These are phyloP conservation scores for Glycine latifolia DNA, from an alignment of 306 rosid species.

Conservation along the genomic window DNA sequence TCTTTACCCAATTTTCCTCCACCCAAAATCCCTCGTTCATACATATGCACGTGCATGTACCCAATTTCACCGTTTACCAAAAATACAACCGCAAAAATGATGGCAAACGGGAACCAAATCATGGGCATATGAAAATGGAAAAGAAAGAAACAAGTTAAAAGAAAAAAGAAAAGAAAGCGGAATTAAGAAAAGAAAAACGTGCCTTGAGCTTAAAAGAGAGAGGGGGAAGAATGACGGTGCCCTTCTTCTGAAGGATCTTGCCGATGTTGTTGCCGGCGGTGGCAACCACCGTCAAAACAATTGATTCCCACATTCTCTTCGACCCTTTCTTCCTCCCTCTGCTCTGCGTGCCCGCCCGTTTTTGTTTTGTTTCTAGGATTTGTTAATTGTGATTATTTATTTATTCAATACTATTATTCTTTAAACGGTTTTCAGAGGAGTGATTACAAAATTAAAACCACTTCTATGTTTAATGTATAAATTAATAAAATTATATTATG, in stretches of 20 bases:
- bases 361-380: neutral
- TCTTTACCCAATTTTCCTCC: neutral
- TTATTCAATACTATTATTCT: neutral
- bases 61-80: conserved; percentile 25
- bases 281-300: conserved; percentile 77
- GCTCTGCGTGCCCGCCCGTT: conserved; percentile 10
- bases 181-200: conserved; percentile 5
- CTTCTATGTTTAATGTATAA: too few species aligned
- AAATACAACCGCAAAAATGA: conserved; percentile 7
- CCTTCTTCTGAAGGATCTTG: conserved; percentile 90
- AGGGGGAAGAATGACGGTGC: conserved; percentile 91
- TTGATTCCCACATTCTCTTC: conserved; percentile 80
- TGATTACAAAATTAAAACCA: neutral
- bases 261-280: conserved; percentile 98
- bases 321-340: conserved; percentile 30
- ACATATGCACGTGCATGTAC: conserved; percentile 8
- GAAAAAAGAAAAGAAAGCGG: neutral
- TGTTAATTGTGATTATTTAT: neutral
- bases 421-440: neutral
- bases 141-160: neutral
- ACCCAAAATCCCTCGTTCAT: conserved; percentile 17
- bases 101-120: conserved; percentile 23
- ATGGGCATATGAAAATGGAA: neutral
- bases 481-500: too few species aligned
- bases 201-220: conserved; percentile 91